Conservation (phyloP, 169 alveolate species). For the Plasmodium cynomolgi region DNA sequence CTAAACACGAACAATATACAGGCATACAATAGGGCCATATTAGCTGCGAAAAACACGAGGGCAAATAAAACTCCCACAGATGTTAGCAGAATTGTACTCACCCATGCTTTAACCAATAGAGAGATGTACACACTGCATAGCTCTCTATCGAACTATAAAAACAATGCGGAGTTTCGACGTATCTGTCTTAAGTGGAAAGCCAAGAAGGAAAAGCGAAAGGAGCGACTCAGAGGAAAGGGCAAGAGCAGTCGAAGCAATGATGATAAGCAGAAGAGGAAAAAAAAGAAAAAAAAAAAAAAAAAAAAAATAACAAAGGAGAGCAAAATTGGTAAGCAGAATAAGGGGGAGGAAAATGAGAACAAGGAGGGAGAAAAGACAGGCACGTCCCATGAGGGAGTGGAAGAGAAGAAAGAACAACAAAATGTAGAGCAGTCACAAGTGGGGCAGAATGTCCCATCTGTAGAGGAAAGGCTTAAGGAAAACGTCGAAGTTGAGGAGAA, state of each 20-base stretch:
- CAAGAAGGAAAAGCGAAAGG: conserved; percentile 23
- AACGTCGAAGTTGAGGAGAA: not conserved
- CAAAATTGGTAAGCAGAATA: not conserved
- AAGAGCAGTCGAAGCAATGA: not conserved
- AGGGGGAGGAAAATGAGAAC: not conserved
- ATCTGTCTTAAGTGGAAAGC: conserved; percentile 47
- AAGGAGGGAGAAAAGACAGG: not conserved
- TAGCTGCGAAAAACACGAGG: conserved; percentile 63
- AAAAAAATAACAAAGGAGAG: not conserved
- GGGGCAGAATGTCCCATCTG: not conserved
- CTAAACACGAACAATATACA: conserved; percentile 45
- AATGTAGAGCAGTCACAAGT: not conserved
- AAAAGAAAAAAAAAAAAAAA: conserved; percentile 7
- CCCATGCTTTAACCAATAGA: conserved; percentile 60
- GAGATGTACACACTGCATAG: conserved; percentile 43
- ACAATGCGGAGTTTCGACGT: conserved; percentile 45
- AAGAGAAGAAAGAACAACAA: not conserved
- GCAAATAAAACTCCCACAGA: conserved; percentile 43
- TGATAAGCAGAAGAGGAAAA: not conserved
- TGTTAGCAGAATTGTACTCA: conserved; percentile 50
- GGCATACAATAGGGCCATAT: conserved; percentile 50
- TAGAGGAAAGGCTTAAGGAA: not conserved
- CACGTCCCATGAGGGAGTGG: not conserved
- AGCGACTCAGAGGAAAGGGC: not conserved
- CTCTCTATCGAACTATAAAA: conserved; percentile 21